phyloP scores from a whole-genome alignment of 2,329 filamentous ascomycete species.

The Pseudogymnoascus sp. region DNA sequence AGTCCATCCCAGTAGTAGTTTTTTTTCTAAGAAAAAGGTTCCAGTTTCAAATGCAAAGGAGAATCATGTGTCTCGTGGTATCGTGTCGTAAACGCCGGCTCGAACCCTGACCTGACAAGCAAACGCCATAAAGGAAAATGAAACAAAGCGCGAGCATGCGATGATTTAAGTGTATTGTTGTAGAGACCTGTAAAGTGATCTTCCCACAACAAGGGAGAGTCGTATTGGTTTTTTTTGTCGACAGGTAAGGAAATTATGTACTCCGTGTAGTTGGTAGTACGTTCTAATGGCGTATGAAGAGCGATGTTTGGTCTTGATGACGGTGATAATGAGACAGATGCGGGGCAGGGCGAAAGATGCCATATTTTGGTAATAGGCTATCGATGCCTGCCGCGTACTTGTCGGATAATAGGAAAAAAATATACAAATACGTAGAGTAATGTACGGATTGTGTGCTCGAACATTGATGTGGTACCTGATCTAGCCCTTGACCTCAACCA shows the following conservation, averaged over 20 bases:
- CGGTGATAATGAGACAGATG: neutral
- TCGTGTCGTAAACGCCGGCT: neutral
- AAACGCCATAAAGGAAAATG: slow-evolving; percentile 2
- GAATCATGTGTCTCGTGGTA: neutral
- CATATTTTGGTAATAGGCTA: neutral
- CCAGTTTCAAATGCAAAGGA: slow-evolving; percentile 3
- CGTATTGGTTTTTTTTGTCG: neutral
- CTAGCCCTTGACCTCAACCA: slow-evolving; percentile 23
- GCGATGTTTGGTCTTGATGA: slow-evolving; percentile 1
- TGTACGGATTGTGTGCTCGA: slow-evolving; percentile 7
- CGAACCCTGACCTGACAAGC: neutral
- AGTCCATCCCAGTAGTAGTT: neutral
- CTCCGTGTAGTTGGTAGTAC: neutral
- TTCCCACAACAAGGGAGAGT: neutral
- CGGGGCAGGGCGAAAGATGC: neutral
- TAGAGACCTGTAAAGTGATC: neutral
- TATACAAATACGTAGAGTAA: slow-evolving; percentile 3
- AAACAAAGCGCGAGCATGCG: neutral
- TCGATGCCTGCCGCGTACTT: neutral
- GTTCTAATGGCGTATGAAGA: slow-evolving; percentile 1
- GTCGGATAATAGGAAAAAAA: neutral
- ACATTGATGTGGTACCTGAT: neutral
- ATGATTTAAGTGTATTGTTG: neutral
- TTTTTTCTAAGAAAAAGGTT: neutral
- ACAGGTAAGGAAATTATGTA: neutral